Evolutionary conservation across 352 stramenopile species (phyloP).

Genomic region (Globisporangium viniferum): DNA sequence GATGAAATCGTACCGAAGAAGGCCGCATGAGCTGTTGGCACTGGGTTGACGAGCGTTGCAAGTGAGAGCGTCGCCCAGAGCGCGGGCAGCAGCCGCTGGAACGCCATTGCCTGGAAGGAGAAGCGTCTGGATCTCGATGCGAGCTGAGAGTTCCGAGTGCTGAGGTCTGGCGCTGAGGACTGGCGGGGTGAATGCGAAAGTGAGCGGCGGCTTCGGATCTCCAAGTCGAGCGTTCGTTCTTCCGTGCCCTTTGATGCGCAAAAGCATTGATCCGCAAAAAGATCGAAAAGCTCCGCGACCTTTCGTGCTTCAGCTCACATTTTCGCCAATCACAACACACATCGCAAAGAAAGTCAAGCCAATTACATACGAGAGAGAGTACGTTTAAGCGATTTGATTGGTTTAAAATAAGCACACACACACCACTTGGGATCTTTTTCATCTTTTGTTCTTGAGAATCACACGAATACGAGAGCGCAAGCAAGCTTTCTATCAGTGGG

Average conservation of each 20-base stretch:
- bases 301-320: slow-evolving; percentile 20
- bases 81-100: slow-evolving; percentile 14
- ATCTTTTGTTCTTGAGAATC: neutral
- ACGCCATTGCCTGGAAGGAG: slow-evolving; percentile 15
- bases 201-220: slow-evolving; percentile 5
- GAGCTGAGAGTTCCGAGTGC: neutral
- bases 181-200: slow-evolving; percentile 20
- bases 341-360: neutral
- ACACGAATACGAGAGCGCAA: neutral
- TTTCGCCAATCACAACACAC: slow-evolving; percentile 22
- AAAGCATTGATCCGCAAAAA: slow-evolving; percentile 17
- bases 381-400: slow-evolving; percentile 22
- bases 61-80: slow-evolving; percentile 16
- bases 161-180: neutral
- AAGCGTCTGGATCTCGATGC: neutral
- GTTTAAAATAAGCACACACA: slow-evolving; percentile 11
- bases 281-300: slow-evolving; percentile 23
- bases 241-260: slow-evolving; percentile 12
- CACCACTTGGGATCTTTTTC: neutral
- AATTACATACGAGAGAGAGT: neutral
- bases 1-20: slow-evolving; percentile 31
- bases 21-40: slow-evolving; percentile 21
- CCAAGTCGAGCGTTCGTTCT: neutral
- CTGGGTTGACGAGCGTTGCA: slow-evolving; percentile 8
- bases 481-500: neutral